Base-by-base conservation (phyloP, 805 yeast genomes). In the Metschnikowia borealis region DNA sequence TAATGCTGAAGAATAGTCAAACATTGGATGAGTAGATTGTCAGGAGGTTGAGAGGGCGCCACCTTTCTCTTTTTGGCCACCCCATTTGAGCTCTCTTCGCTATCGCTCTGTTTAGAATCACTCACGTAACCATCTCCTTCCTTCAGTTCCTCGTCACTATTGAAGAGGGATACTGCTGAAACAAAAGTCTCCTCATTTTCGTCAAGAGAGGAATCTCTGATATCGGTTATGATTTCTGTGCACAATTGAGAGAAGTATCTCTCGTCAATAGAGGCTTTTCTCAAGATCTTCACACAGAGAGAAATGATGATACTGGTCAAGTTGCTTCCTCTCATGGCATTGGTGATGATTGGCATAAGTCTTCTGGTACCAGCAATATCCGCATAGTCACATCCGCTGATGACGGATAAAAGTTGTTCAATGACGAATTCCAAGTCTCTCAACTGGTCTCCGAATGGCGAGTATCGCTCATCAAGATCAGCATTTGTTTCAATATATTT, bases 351-450 rank as follows among this genome's bases (percentile, higher is more conserved):
- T 34, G 72, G 73, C 37, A 87, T 68, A 81, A 89, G 82, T 41
- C 82, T 82, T 64, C 96, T 78, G 62, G 97, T 80, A 18, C 97
- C 97, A 43, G 87, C 79, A 65, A 91, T 96, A 70, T 94, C 97
- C 58, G 89, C 85, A 61, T 82, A 89, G 64, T 94, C 98, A 62
- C 85, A 86, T 36, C 80, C 79, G 29, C 78, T 78, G 0, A 91
- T 84, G 26, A 89, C 78, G 8, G 71, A 66, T 36, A 92, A 63
- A 18, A 92, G 65, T 65, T 94, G 96, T 51, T 82, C 82, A 38
- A 90, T 76, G 43, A 90, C 80, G 62, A 83, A 90, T 54, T 87
- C 91, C 29, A 82, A 62, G 49, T 85, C 89, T 20, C 71, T 74
- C 5, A 79, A 70, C 48, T 83, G 83, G 3, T 71, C 73, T 1